phyloP scores from a whole-genome alignment of 2,329 filamentous ascomycete species.

The Colletotrichum musicola region DNA sequence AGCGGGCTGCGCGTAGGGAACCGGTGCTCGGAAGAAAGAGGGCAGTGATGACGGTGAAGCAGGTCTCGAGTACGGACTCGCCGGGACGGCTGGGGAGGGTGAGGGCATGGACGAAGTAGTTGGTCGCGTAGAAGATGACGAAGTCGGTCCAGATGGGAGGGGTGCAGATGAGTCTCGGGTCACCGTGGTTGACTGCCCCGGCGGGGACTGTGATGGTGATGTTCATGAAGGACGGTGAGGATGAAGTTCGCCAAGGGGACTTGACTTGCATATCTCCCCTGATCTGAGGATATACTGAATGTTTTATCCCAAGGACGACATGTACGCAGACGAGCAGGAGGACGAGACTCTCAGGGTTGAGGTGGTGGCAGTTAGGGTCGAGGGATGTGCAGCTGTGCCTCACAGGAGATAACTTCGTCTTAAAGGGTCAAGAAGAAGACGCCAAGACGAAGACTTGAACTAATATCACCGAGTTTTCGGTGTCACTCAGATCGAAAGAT shows the following conservation, averaged over 20 bases:
- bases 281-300: background rate
- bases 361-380: background rate
- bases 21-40: constrained; percentile 41
- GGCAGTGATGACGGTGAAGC: constrained; percentile 26
- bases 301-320: background rate
- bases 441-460: background rate
- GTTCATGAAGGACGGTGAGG: constrained; percentile 14
- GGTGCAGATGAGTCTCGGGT: constrained; percentile 42
- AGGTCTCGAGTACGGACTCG: constrained; percentile 34
- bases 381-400: background rate
- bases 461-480: background rate
- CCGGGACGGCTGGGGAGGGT: constrained; percentile 42
- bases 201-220: constrained; percentile 26
- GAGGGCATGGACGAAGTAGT: constrained; percentile 45
- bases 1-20: constrained; percentile 36
- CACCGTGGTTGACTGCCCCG: constrained; percentile 34
- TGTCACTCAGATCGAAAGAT: background rate
- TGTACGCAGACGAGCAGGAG: background rate
- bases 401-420: background rate
- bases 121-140: constrained; percentile 43
- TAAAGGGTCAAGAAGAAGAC: background rate
- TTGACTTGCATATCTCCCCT: background rate
- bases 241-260: no score
- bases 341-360: background rate
- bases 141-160: constrained; percentile 41